Conservation (phyloP, 805 yeast genomes). For the Tetrapisispora fleetii region DNA sequence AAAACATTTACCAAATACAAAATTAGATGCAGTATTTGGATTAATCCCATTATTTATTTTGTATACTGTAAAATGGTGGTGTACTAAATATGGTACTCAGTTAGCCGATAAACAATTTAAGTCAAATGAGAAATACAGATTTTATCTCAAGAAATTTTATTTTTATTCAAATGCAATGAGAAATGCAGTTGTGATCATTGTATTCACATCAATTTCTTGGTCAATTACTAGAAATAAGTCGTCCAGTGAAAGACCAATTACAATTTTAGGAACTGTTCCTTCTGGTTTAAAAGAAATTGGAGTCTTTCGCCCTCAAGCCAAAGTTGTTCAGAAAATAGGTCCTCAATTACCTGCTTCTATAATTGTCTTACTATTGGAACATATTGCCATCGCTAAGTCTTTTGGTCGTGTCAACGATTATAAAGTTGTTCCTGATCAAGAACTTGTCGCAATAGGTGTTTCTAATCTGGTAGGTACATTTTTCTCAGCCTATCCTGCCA, state of each 20-base stretch:
- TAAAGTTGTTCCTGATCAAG: conserved; percentile 87
- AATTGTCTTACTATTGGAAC: conserved; percentile 76
- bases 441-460: conserved; percentile 85
- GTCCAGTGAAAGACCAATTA: conserved; percentile 33
- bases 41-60: conserved; percentile 63
- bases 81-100: conserved; percentile 46
- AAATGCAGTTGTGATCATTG: conserved; percentile 70
- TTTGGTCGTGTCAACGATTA: conserved; percentile 90
- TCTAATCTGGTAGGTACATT: conserved; percentile 85
- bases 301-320: conserved; percentile 53
- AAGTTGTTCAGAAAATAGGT: conserved; percentile 51
- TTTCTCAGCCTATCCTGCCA: conserved; percentile 89
- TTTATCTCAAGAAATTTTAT: conserved; percentile 32
- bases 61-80: conserved; percentile 57
- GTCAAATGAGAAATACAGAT: not conserved
- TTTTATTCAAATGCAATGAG: conserved; percentile 72
- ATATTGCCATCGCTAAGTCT: conserved; percentile 86
- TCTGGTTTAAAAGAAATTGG: conserved; percentile 74
- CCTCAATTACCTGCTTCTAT: conserved; percentile 78
- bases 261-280: conserved; percentile 69
- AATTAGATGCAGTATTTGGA: conserved; percentile 84
- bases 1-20: conserved; percentile 59
- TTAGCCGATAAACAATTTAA: conserved; percentile 44
- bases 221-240: conserved; percentile 48
- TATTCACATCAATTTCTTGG: conserved; percentile 79